Evolutionary conservation across 108 stramenopile genomes (phyloP).

Genomic region (Conticribra weissflogii): DNA sequence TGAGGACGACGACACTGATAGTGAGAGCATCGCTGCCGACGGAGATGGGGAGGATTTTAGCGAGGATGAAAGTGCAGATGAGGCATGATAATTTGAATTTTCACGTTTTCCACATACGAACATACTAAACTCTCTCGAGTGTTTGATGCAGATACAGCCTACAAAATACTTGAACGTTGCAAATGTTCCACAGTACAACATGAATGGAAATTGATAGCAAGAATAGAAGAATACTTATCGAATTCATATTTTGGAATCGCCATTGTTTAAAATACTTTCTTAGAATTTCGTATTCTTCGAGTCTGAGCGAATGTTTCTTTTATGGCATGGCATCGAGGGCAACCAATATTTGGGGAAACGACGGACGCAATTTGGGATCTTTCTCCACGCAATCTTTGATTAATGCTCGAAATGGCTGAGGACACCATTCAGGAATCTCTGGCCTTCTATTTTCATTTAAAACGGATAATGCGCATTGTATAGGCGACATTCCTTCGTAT

Average conservation of each 20-base stretch:
- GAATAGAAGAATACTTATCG: too few relatives aligned
- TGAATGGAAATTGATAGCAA: too few relatives aligned
- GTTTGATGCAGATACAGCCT: too few relatives aligned
- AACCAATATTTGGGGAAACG: conserved; percentile 70
- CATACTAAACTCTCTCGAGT: too few relatives aligned
- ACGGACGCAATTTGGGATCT: conserved; percentile 68
- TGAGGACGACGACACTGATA: conserved; percentile 30
- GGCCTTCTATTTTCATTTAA: conserved; percentile 83
- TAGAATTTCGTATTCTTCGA: too few relatives aligned
- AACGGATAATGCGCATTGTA: conserved; percentile 88
- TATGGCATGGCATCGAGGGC: conserved; percentile 71
- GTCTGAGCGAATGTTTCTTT: not conserved
- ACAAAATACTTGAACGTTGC: too few relatives aligned
- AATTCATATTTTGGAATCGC: too few relatives aligned
- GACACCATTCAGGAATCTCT: conserved; percentile 86
- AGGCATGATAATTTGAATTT: too few relatives aligned
- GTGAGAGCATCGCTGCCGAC: conserved; percentile 14
- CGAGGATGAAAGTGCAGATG: conserved; percentile 8
- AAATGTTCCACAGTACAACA: too few relatives aligned
- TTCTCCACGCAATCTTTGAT: conserved; percentile 77
- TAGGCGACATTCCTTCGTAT: conserved; percentile 88
- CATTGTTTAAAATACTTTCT: too few relatives aligned
- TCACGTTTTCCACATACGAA: too few relatives aligned
- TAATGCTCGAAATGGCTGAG: conserved; percentile 67
- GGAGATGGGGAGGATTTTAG: conserved; percentile 21